phyloP scores from a whole-genome alignment of 2,329 filamentous ascomycete species.

The Zasmidium citrigriseum region DNA sequence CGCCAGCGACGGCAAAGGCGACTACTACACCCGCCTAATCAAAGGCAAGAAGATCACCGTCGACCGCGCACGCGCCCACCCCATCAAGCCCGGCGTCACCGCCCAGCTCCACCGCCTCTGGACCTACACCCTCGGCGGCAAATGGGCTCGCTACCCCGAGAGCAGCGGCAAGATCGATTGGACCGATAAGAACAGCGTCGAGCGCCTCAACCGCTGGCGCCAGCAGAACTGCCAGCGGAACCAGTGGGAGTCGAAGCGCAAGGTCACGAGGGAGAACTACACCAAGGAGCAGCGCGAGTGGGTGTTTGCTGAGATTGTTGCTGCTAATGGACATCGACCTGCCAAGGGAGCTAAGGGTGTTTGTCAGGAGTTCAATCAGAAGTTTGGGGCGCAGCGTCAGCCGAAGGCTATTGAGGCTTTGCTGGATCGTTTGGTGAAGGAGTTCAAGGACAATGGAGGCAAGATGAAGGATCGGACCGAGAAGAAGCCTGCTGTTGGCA shows the following conservation, averaged over 20 bases:
- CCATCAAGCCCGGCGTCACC: neutral
- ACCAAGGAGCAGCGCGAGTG: conserved; percentile 54
- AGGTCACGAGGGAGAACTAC: conserved; percentile 53
- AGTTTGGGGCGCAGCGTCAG: neutral
- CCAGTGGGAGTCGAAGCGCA: conserved; percentile 50
- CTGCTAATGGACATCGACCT: neutral
- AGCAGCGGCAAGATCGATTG: conserved; percentile 65
- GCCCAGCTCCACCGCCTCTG: conserved; percentile 68
- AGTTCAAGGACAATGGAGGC: neutral
- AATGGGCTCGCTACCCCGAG: conserved; percentile 77
- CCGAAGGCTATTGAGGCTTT: neutral
- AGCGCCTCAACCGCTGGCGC: conserved; percentile 59
- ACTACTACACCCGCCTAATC: conserved; percentile 24
- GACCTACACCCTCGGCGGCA: conserved; percentile 71
- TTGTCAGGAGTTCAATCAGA: neutral
- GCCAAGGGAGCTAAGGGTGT: neutral
- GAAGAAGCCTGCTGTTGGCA: neutral
- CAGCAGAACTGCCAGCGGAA: conserved; percentile 19
- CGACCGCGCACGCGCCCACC: conserved; percentile 16
- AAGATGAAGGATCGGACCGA: neutral
- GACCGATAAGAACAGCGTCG: conserved; percentile 56
- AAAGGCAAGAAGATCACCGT: conserved; percentile 17
- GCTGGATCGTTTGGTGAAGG: neutral
- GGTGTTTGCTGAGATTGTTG: neutral
- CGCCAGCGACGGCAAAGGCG: neutral